phyloP scores from a whole-genome alignment of 2,329 filamentous ascomycete genomes.

The Fusarium veterinarium region DNA sequence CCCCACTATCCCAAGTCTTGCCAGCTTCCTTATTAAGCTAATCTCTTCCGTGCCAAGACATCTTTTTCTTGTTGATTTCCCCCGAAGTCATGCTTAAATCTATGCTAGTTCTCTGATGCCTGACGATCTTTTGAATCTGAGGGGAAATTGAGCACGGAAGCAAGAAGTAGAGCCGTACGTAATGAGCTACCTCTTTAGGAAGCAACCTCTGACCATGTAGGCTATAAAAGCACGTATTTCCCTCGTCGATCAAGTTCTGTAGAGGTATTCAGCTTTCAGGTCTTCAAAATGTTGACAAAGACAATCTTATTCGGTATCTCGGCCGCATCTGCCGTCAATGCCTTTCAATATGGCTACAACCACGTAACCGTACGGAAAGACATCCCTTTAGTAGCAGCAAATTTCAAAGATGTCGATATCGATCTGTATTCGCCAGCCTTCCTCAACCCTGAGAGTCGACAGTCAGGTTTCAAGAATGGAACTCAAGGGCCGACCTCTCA shows the following conservation, averaged over 20 bases:
- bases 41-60: conserved; percentile 29
- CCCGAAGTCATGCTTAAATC: conserved; percentile 18
- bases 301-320: background rate
- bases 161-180: conserved; percentile 24
- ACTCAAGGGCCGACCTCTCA: conserved; percentile 34
- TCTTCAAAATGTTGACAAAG: conserved; percentile 3
- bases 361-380: conserved; percentile 15
- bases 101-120: background rate
- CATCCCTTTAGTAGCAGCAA: conserved; percentile 16
- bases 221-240: conserved; percentile 13
- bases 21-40: conserved; percentile 35
- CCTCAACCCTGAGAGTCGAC: background rate
- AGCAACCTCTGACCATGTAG: background rate
- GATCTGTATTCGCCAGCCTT: conserved; percentile 23
- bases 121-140: background rate
- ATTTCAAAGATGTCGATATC: conserved; percentile 33
- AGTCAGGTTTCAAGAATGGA: conserved; percentile 21
- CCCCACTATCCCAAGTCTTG: conserved; percentile 15
- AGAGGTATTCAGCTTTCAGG: too few relatives aligned
- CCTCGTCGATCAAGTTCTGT: too few relatives aligned
- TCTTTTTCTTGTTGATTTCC: background rate
- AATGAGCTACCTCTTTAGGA: conserved; percentile 5
- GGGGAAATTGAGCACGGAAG: background rate
- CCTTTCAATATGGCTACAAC: conserved; percentile 32
- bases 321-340: conserved; percentile 11